Percentiles rank a stretch among this genome's conserved stretches.
These are phyloP conservation scores for Austroboletus eburneus DNA, from an alignment of 768 basidiomycete genomes.

Conservation along the genomic window DNA sequence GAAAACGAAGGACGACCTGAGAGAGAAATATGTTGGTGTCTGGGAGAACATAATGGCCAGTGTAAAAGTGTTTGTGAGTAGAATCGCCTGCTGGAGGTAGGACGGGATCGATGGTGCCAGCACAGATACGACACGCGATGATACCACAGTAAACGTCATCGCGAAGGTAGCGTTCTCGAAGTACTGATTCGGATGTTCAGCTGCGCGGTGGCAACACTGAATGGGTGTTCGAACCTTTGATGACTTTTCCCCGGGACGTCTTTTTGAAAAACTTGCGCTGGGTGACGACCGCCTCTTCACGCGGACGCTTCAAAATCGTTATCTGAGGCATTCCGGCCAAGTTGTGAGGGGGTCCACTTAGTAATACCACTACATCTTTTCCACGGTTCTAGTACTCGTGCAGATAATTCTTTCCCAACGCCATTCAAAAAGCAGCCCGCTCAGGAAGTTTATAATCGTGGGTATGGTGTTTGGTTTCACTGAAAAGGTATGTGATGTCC, in stretches of 20 bases:
- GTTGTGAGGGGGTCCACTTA: no score
- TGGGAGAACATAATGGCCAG: conserved; percentile 80
- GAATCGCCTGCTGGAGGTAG: conserved; percentile 60
- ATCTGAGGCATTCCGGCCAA: conserved; percentile 49
- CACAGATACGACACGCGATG: conserved; percentile 61
- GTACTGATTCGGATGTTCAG: conserved; percentile 45
- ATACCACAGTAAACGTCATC: conserved; percentile 90
- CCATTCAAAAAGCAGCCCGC: no score
- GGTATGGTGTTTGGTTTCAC: no score
- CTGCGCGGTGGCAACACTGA: no score
- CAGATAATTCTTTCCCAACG: no score
- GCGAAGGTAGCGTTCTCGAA: conserved; percentile 91
- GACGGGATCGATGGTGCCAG: conserved; percentile 33
- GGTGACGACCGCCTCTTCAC: conserved; percentile 66
- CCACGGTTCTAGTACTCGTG: no score
- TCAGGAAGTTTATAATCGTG: no score
- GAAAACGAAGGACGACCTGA: conserved; percentile 44
- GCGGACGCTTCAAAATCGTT: conserved; percentile 67
- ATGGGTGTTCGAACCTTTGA: conserved; percentile 88
- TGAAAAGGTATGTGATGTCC: no score
- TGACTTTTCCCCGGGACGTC: conserved; percentile 88
- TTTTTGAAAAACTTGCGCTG: conserved; percentile 96
- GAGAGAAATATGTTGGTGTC: conserved; percentile 95
- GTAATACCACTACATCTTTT: no score
- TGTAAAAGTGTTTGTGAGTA: conserved; percentile 51